phyloP scores from a whole-genome alignment of 306 rosid genomes.

The Lathyrus oleraceus region DNA sequence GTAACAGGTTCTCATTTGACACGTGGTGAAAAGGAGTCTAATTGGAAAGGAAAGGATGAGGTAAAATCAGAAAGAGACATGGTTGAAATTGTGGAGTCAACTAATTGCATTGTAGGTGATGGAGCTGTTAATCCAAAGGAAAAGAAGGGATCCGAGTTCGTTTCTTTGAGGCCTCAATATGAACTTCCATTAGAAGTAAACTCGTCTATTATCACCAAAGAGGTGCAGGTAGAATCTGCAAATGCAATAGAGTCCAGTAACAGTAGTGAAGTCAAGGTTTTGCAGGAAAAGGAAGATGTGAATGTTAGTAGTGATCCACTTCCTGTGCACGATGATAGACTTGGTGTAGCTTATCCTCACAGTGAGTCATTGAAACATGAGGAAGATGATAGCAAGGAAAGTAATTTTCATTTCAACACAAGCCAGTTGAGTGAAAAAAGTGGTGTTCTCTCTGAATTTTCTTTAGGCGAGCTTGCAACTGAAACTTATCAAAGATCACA shows the following conservation, averaged over 20 bases:
- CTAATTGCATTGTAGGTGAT: slow-evolving; percentile 34
- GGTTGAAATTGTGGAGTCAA: slow-evolving; percentile 31
- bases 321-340: slow-evolving; percentile 28
- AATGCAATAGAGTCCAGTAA: slow-evolving; percentile 28
- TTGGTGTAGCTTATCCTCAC: slow-evolving; percentile 43
- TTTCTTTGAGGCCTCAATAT: slow-evolving; percentile 36
- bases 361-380: slow-evolving; percentile 29
- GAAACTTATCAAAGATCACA: slow-evolving; percentile 35
- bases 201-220: slow-evolving; percentile 37
- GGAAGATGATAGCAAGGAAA: slow-evolving; percentile 42
- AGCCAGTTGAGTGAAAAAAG: slow-evolving; percentile 39
- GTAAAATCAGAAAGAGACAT: slow-evolving; percentile 21
- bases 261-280: slow-evolving; percentile 38
- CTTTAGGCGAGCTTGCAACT: slow-evolving; percentile 30
- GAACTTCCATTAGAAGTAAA: slow-evolving; percentile 39
- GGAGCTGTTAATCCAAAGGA: slow-evolving; percentile 40
- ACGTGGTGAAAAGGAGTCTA: slow-evolving; percentile 29
- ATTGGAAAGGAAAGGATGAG: slow-evolving; percentile 35
- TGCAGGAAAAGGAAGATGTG: slow-evolving; percentile 42
- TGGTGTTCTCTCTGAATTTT: slow-evolving; percentile 40
- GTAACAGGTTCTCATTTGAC: slow-evolving; percentile 33
- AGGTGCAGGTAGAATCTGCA: slow-evolving; percentile 39
- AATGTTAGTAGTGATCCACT: slow-evolving; percentile 38
- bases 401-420: slow-evolving; percentile 35
- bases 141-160: slow-evolving; percentile 31